Evolutionary conservation across 306 rosid species (phyloP).

Genomic region (Erythrophleum fordii): DNA sequence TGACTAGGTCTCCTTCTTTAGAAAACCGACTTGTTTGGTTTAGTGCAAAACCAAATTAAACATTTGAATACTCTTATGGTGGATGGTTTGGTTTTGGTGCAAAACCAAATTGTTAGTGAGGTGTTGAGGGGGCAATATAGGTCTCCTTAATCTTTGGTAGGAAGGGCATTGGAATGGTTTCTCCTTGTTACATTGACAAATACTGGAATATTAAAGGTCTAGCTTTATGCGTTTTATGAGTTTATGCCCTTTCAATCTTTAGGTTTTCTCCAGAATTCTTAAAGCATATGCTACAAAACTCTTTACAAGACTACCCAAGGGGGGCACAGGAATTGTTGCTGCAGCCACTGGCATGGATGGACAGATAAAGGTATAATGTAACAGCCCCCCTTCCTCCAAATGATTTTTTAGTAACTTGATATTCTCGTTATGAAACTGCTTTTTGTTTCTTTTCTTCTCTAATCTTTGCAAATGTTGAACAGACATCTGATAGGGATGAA

Average conservation of each 20-base stretch:
- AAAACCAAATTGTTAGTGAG: too few species aligned
- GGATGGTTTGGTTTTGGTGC: too few species aligned
- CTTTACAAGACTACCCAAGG: slow-evolving; percentile 91
- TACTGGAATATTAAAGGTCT: slow-evolving; percentile 34
- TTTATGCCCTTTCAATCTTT: slow-evolving; percentile 42
- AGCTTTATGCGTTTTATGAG: slow-evolving; percentile 29
- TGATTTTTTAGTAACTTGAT: slow-evolving; percentile 31
- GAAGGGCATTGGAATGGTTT: not conserved
- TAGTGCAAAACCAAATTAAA: too few species aligned
- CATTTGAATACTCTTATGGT: too few species aligned
- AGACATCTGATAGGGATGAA: slow-evolving; percentile 99
- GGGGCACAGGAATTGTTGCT: slow-evolving; percentile 98
- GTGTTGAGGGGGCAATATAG: not conserved
- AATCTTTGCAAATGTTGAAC: slow-evolving; percentile 50
- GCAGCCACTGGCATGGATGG: slow-evolving; percentile 99
- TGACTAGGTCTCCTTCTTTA: too few species aligned
- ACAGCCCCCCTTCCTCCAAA: not conserved
- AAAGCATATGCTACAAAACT: slow-evolving; percentile 94
- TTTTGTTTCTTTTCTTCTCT: slow-evolving; percentile 17
- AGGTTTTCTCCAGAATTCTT: slow-evolving; percentile 96
- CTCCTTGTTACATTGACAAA: slow-evolving; percentile 3
- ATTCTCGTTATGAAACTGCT: slow-evolving; percentile 26
- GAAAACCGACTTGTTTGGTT: not conserved
- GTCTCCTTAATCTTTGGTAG: not conserved
- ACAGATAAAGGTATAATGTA: slow-evolving; percentile 84